Base-by-base conservation (phyloP, 164 flowering plant species). In the Akebia trifoliata region DNA sequence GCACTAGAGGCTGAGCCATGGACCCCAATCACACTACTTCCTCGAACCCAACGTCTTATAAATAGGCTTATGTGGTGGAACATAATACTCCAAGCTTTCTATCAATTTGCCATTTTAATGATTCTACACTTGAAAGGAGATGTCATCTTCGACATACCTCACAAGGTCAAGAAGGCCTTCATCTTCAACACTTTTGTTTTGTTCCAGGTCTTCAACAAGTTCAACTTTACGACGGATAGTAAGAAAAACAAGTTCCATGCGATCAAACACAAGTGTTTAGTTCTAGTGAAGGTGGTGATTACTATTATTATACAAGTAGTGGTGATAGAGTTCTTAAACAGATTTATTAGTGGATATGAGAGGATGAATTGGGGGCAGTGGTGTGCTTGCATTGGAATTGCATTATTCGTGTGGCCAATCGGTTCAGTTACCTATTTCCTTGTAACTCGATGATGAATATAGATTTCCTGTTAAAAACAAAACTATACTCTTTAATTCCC, bases 161-260 rank as follows among this genome's bases (percentile, higher is more conserved):
- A 24, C 11, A 20, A 51, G 8, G 55, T 38, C 10, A 35, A n/a
- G 2, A 21, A 35, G 20, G 11, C 66, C 25, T 26, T 68, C 47
- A 29, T 61, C 9, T 68, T 50, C 43, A 62, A 62, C 38, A 56
- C 37, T 12, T 62, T 61, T 5, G 3, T 51, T 12, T 39, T 67
- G 11, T 67, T 65, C 26, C 71, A 67, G 35, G 21, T 56, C 3
- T 56, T 56, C 54, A 67, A 67, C 24, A 17, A 30, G 28, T 67
- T 67, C 53, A 44, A 56, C 43, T n/a, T n/a, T n/a, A 61, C 58
- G 1, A 48, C 46, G 10, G 32, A 61, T 38, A 47, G 42, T 6
- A 28, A 43, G 57, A 68, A 44, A 35, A 61, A 56, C 12, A 28
- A 50, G 7, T 40, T 61, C 48, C 34, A 40, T 29, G 65, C 53